Conservation (phyloP, 2,329 filamentous ascomycete genomes). For the Colletotrichum karsti region DNA sequence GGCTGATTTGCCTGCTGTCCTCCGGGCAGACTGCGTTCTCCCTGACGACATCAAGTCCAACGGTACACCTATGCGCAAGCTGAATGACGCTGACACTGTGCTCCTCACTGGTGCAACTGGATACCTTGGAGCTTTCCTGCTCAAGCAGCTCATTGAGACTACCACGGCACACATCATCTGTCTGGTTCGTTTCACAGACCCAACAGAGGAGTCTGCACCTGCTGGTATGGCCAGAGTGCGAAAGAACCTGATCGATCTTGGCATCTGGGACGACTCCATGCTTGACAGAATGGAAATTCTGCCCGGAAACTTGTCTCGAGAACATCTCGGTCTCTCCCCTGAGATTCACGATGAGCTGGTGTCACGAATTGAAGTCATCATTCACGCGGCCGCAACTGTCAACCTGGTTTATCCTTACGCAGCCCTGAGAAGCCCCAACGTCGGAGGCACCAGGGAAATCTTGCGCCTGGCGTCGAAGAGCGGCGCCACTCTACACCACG, state of each 20-base stretch:
- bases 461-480: conserved; percentile 73
- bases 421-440: conserved; percentile 76
- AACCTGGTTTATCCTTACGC: conserved; percentile 86
- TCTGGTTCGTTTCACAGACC: conserved; percentile 77
- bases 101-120: conserved; percentile 80
- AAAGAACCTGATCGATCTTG: conserved; percentile 79
- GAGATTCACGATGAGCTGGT: conserved; percentile 73
- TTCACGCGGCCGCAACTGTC: conserved; percentile 81
- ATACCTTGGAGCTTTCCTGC: conserved; percentile 78
- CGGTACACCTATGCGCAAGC: conserved; percentile 60
- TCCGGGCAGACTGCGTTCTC: conserved; percentile 72
- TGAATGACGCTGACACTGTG: conserved; percentile 74
- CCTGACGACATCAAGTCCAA: conserved; percentile 73
- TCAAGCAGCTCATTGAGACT: conserved; percentile 72
- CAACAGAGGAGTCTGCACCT: conserved; percentile 68
- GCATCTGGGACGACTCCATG: conserved; percentile 79
- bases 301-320: conserved; percentile 75
- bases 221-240: conserved; percentile 77
- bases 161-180: conserved; percentile 77
- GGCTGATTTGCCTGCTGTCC: conserved; percentile 75
- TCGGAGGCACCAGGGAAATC: conserved; percentile 81
- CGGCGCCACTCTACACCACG: conserved; percentile 78
- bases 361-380: conserved; percentile 73
- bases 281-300: conserved; percentile 82
- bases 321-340: conserved; percentile 72